Evolutionary conservation across 345 rosid genomes (phyloP).

Genomic region (Populus simonii): DNA sequence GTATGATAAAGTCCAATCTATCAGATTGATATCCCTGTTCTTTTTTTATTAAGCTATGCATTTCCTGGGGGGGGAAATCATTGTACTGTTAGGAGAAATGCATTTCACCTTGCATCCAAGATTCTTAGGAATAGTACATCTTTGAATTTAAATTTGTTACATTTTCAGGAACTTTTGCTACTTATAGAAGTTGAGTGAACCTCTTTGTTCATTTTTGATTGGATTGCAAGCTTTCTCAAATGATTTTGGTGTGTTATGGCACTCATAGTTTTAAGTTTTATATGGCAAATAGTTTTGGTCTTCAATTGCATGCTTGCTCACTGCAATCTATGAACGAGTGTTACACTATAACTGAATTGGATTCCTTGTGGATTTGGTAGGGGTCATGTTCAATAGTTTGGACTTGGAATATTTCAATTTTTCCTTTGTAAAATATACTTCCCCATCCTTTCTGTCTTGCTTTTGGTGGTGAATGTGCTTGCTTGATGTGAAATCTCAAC

Average conservation of each 20-base stretch:
- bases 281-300: neutral
- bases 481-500: no score
- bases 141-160: neutral
- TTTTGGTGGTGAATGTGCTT: no score
- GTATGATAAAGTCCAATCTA: constrained; percentile 34
- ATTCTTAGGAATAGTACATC: neutral
- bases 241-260: neutral
- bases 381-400: no score
- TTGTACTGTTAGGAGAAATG: neutral
- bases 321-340: no score
- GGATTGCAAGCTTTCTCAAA: neutral
- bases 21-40: neutral
- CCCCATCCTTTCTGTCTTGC: no score
- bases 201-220: neutral
- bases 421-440: no score
- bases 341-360: no score
- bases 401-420: no score
- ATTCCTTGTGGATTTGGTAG: no score
- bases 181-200: no score
- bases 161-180: neutral
- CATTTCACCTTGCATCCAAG: neutral
- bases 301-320: no score
- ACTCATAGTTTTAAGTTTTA: neutral
- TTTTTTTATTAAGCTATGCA: neutral
- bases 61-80: neutral